Conservation (phyloP, 495 filamentous ascomycete species). For the Podospora pseudocomata region DNA sequence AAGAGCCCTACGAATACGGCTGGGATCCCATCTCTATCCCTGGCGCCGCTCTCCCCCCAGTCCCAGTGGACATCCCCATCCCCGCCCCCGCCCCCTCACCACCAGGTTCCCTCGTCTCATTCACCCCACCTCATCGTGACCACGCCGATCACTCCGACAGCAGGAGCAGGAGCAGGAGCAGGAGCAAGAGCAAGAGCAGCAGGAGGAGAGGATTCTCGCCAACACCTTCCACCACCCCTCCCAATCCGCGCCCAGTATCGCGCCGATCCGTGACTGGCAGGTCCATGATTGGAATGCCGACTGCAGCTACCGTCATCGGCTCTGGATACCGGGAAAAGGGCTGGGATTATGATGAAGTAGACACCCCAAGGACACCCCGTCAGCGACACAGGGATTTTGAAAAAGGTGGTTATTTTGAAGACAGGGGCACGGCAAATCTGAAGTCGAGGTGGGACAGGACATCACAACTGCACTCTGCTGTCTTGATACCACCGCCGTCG, state of each 20-base stretch:
- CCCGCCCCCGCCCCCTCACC: constrained; percentile 4
- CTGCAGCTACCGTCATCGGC: constrained; percentile 18
- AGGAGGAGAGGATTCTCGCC: neutral
- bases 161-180: neutral
- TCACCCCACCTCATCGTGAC: neutral
- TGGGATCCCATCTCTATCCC: neutral
- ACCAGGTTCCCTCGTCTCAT: constrained; percentile 1
- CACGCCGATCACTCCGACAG: neutral
- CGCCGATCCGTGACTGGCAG: neutral
- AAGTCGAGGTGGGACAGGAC: constrained; percentile 12
- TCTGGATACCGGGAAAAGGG: constrained; percentile 7
- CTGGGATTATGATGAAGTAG: neutral
- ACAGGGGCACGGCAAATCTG: constrained; percentile 13
- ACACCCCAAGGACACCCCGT: neutral
- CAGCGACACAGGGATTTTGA: constrained; percentile 5
- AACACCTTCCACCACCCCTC: neutral
- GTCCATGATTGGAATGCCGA: neutral
- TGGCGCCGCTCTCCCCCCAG: neutral
- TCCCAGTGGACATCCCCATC: neutral
- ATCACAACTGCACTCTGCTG: neutral
- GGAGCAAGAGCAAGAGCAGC: neutral
- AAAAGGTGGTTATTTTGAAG: constrained; percentile 5
- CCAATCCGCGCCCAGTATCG: neutral
- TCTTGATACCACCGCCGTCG: neutral
- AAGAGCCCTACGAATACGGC: constrained; percentile 2